These are phyloP conservation scores for Ophiocordyceps unilateralis DNA, from an alignment of 2,329 filamentous ascomycete species.

Conservation along the genomic window DNA sequence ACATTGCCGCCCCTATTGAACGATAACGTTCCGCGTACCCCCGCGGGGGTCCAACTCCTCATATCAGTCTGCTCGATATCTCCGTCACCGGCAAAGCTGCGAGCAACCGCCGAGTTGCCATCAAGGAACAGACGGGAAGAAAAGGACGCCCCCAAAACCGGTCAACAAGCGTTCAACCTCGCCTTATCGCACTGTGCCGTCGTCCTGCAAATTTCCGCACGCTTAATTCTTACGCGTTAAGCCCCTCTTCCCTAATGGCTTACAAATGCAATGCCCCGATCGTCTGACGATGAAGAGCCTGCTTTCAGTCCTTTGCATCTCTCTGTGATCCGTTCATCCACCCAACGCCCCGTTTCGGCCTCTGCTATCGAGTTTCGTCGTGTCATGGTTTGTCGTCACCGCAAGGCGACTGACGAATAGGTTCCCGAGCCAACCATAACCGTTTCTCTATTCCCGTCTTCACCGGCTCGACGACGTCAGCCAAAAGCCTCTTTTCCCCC, in stretches of 20 bases:
- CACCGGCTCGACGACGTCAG: too few species aligned
- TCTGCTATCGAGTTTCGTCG: too few species aligned
- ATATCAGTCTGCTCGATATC: too few species aligned
- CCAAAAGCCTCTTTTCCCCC: not conserved
- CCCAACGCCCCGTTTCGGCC: not conserved
- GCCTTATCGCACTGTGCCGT: not conserved
- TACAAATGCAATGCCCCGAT: constrained; percentile 1
- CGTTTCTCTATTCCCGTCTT: too few species aligned
- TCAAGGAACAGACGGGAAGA: not conserved
- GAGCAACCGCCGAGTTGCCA: too few species aligned
- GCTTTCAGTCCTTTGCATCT: not conserved
- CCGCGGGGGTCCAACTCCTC: too few species aligned
- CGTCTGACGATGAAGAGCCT: not conserved
- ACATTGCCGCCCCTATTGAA: too few species aligned
- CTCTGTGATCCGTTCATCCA: not conserved
- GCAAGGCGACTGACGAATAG: too few species aligned
- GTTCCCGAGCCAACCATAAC: too few species aligned
- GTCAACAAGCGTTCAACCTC: not conserved
- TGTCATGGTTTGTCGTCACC: too few species aligned
- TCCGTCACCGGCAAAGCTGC: too few species aligned
- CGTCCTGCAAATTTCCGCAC: not conserved
- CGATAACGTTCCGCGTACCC: too few species aligned
- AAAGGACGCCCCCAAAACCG: not conserved
- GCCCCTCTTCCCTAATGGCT: not conserved
- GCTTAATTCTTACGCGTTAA: not conserved